A percentile compares a stretch with the other conserved stretches of the same genome.
Evolutionary conservation across 2,329 filamentous ascomycete genomes (phyloP).

Genomic region (Cordyceps cicadae): DNA sequence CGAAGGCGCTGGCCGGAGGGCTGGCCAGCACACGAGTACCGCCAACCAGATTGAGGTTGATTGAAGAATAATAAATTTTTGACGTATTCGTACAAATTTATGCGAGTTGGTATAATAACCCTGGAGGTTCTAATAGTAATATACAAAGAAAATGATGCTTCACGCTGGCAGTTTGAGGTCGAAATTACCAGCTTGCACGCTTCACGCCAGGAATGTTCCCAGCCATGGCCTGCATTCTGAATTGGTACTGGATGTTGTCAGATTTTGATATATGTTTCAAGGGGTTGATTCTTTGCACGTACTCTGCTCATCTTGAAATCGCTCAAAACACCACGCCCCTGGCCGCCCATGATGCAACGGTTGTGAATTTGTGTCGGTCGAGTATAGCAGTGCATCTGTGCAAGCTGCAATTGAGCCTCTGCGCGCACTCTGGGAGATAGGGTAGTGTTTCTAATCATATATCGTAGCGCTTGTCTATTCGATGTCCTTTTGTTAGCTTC

Average conservation of each 20-base stretch:
- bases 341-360: conserved; percentile 86
- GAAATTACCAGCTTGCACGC: conserved; percentile 85
- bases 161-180: not conserved
- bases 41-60: not conserved
- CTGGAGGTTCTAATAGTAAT: not conserved
- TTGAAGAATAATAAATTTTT: not conserved
- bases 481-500: not conserved
- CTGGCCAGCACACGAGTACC: not conserved
- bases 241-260: conserved; percentile 65
- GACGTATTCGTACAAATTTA: conserved; percentile 7
- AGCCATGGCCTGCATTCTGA: conserved; percentile 78
- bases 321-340: conserved; percentile 78
- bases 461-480: conserved; percentile 77
- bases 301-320: conserved; percentile 91
- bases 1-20: no score
- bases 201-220: conserved; percentile 85
- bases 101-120: not conserved
- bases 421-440: conserved; percentile 75
- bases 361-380: conserved; percentile 90
- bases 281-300: conserved; percentile 30
- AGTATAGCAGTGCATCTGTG: conserved; percentile 95
- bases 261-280: not conserved
- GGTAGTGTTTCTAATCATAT: conserved; percentile 87
- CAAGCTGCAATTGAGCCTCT: conserved; percentile 85
- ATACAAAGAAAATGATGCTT: not conserved